Conservation (phyloP, 2,329 filamentous ascomycete species). For the Phyllachora maydis region DNA sequence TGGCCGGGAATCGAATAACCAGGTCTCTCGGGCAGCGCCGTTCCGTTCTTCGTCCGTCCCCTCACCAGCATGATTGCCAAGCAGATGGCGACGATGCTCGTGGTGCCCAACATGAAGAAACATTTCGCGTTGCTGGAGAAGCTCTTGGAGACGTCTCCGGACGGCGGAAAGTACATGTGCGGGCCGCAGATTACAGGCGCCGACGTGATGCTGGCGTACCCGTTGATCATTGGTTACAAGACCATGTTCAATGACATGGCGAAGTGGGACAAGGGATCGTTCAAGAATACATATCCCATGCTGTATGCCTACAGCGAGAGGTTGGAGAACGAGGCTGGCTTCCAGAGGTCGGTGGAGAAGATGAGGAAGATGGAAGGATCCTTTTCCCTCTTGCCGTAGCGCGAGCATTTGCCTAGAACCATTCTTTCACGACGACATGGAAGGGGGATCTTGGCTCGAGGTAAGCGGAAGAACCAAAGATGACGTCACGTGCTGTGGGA, state of each 20-base stretch:
- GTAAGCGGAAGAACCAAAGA: too few relatives aligned
- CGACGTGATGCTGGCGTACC: conserved; percentile 32
- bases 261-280: conserved; percentile 12
- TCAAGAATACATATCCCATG: conserved; percentile 15
- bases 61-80: conserved; percentile 24
- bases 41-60: conserved; percentile 32
- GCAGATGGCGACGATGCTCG: conserved; percentile 16
- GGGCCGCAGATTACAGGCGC: conserved; percentile 25
- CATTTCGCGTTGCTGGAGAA: conserved; percentile 28
- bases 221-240: conserved; percentile 21
- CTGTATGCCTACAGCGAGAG: conserved; percentile 23
- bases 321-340: conserved; percentile 24
- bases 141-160: conserved; percentile 20
- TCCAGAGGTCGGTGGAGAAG: conserved; percentile 23
- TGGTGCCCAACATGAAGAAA: conserved; percentile 24
- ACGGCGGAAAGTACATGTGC: conserved; percentile 23
- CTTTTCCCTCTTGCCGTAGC: conserved; percentile 11
- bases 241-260: conserved; percentile 17
- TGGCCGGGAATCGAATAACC: background rate
- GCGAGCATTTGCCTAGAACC: too few relatives aligned
- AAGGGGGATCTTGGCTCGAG: too few relatives aligned
- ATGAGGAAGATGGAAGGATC: conserved; percentile 25
- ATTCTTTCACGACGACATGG: too few relatives aligned
- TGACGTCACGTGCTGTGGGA: too few relatives aligned
- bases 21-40: conserved; percentile 20